Evolutionary conservation across 345 rosid genomes (phyloP), one percentile per base, ranked within the genome.

Genomic region (Camelina hispida): DNA sequence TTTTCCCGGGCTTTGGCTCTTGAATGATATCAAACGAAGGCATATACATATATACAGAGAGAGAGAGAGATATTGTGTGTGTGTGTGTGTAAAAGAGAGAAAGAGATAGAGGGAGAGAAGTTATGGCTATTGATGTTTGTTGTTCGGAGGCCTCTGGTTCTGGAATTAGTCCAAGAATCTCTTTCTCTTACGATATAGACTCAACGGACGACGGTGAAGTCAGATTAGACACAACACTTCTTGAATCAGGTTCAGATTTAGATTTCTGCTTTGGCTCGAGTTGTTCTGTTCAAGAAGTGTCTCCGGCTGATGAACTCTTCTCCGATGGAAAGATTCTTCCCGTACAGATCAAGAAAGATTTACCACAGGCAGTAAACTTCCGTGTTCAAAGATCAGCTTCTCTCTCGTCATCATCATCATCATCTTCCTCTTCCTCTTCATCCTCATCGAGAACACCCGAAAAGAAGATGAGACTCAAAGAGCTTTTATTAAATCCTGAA

Each of bases 261-360:
- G 80, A 89, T 40, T 93, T 91, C 93, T 81, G 88, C 87, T 74
- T 85, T 70, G 79, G 84, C 35, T 72, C 81, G 44, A 78, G 72
- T 34, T 71, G 68, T 30, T 80, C 79, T 35, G 62, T 78, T 68
- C 93, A 80, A 63, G 91, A 91, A 66, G 66, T 86, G 13, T 84
- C 93, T 46, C 80, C 91, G 0, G 98, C 97, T 2, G 96, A 93
- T 70, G 97, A 93, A 86, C 94, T 93, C 16, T 93, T 93, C 84
- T 86, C 87, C 62, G 74, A 89, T 68, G 98, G 98, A 53, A 89
- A 86, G 84, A 91, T 93, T 80, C 87, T 86, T 48, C 97, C 96
- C 0, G 62, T 83, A 1, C 79, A 85, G 79, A 88, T 88, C 82
- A 87, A 85, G 89, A 86, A 84, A 80, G 54, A 69, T 40, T 40